Evolutionary conservation across 306 rosid genomes (phyloP).

Genomic region (Casuarina equisetifolia): DNA sequence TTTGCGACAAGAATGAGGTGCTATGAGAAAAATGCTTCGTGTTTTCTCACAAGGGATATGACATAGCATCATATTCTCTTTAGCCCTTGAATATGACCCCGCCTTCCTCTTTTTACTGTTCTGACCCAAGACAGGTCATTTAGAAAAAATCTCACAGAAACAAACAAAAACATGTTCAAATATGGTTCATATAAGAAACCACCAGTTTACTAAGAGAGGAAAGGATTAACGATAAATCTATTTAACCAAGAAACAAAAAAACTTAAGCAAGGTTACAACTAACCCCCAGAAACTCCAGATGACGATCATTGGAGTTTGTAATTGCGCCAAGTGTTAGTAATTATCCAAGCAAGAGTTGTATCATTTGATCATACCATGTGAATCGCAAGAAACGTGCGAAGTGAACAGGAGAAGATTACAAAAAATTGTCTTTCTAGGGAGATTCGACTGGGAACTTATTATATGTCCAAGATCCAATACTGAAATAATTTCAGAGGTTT

Average conservation of each 20-base stretch:
- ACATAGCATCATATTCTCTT: constrained; percentile 36
- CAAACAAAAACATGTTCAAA: background rate
- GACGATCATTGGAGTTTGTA: too few species aligned
- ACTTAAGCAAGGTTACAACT: constrained; percentile 20
- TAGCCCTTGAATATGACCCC: constrained; percentile 15
- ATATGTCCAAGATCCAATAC: too few species aligned
- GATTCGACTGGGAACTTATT: too few species aligned
- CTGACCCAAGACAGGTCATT: constrained; percentile 24
- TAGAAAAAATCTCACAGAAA: constrained; percentile 13
- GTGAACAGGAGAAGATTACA: too few species aligned
- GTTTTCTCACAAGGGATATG: constrained; percentile 2
- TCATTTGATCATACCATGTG: too few species aligned
- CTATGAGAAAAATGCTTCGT: too few species aligned
- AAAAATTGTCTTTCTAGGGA: too few species aligned
- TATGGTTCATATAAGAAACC: background rate
- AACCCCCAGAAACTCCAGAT: constrained; percentile 30
- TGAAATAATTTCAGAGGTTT: too few species aligned
- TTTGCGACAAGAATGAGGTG: too few species aligned
- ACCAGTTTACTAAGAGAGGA: constrained; percentile 11
- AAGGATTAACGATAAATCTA: constrained; percentile 18
- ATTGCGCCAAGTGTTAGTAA: too few species aligned
- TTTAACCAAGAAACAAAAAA: constrained; percentile 7
- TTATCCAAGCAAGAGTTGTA: too few species aligned
- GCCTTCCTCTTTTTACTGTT: constrained; percentile 34
- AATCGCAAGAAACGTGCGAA: too few species aligned